Base-by-base conservation (phyloP, 2,329 filamentous ascomycete genomes). In the Epichloe sylvatica region DNA sequence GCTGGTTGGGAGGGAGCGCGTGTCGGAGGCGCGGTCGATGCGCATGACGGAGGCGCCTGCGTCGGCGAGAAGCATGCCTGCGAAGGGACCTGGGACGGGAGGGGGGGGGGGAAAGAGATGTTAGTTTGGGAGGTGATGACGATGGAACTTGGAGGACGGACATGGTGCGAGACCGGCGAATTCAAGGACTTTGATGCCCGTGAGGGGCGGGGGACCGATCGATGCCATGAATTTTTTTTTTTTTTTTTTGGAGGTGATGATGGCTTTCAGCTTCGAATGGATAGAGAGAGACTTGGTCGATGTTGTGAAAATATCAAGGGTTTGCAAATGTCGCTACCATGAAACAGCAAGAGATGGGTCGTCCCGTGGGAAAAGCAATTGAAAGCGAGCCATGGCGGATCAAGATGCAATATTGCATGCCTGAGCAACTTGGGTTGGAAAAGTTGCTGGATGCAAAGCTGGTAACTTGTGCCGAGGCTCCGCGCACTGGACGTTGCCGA, bases 41-140 rank as follows among this genome's bases (percentile, higher is more conserved):
- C 91, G 88, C 15, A 97, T 76, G 59, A 96, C 86, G 5, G 80
- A 80, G 49, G 91, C 91, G 60, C 91, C 91, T 56, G 88, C 87
- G 68, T 96, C 90, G 58, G 90, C 83, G 53, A 96, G 82, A 46
- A 95, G 78, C 61, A 96, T 78, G 59, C 89, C 89, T 46, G 88
- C 84, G 64, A 92, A 96, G 41, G 90, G 90, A 25, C 84, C 89
- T 90, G 55, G 12, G n/a, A 8, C 30, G 38, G 55, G n/a, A n/a
- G n/a, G n/a, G n/a, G n/a, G n/a, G n/a, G n/a, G 23, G 23, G 19
- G 3, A 21, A 7, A 8, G 4, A 25, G 38, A 23, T 37, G 8
- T 45, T 19, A 17, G 33, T 30, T 37, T n/a, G 2, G 44, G 12
- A 21, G 25, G 30, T 37, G 4, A 30, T 30, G 23, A 33, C 9